Evolutionary conservation across 495 filamentous ascomycete genomes (phyloP).

Genomic region (Neurospora sp.): DNA sequence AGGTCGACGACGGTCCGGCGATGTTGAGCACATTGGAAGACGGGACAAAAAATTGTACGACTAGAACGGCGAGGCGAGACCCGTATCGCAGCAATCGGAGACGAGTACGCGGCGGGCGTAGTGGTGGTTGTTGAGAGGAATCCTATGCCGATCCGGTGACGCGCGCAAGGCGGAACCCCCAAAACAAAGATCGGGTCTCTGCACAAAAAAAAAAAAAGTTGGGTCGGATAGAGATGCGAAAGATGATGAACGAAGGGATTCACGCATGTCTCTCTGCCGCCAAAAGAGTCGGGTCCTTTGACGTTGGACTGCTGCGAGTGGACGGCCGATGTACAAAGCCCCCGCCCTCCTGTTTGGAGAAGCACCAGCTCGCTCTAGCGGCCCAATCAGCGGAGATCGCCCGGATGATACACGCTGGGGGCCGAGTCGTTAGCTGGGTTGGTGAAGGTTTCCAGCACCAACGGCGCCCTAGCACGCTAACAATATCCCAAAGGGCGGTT

Average conservation of each 20-base stretch:
- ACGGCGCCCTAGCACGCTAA: not conserved
- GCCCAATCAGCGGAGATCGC: not conserved
- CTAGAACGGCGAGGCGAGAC: not conserved
- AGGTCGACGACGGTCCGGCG: conserved; percentile 6
- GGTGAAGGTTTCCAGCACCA: not conserved
- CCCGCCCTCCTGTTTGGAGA: not conserved
- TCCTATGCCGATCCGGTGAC: not conserved
- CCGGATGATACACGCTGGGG: not conserved
- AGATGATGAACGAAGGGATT: not conserved
- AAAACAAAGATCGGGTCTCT: not conserved
- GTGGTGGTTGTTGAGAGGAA: not conserved
- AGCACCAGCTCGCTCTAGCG: not conserved
- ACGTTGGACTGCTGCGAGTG: not conserved
- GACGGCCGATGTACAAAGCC: not conserved
- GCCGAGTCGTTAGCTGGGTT: not conserved
- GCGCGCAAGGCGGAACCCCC: not conserved
- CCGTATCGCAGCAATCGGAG: not conserved
- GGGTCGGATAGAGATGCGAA: not conserved
- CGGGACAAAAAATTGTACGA: not conserved
- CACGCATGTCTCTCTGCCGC: not conserved
- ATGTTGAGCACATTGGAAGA: conserved; percentile 21
- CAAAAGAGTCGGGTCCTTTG: not conserved
- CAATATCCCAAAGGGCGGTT: not conserved
- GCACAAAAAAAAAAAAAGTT: not conserved
- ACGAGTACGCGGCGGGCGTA: not conserved